Conservation (phyloP, 306 rosid genomes). For the Castanea crenata region DNA sequence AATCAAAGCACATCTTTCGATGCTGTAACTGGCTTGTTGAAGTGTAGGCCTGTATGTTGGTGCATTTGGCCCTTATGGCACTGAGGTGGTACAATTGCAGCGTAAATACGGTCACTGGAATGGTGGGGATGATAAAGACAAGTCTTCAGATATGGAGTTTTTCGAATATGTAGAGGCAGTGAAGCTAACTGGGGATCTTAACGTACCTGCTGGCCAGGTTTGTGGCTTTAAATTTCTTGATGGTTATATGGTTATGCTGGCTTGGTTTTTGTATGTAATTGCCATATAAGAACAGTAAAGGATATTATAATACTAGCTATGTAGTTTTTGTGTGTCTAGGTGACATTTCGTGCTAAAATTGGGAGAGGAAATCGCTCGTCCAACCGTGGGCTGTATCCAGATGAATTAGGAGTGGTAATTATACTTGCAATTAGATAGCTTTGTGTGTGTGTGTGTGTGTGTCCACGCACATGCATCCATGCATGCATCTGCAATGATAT, state of each 20-base stretch:
- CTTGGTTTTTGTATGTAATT: slow-evolving; percentile 10
- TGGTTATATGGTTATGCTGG: slow-evolving; percentile 9
- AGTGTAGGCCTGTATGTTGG: slow-evolving; percentile 87
- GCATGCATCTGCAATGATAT: slow-evolving; percentile 6
- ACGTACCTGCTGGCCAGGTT: slow-evolving; percentile 99
- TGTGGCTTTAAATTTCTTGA: slow-evolving; percentile 20
- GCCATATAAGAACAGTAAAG: background rate
- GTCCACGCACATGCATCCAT: background rate
- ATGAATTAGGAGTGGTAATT: slow-evolving; percentile 99
- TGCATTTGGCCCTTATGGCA: slow-evolving; percentile 93
- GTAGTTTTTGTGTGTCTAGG: slow-evolving; percentile 42
- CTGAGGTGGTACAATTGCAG: slow-evolving; percentile 84
- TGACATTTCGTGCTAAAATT: slow-evolving; percentile 96
- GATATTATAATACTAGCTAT: background rate
- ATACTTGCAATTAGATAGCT: slow-evolving; percentile 16
- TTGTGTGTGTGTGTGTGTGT: too few species aligned
- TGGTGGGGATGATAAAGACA: slow-evolving; percentile 40
- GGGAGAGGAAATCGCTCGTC: slow-evolving; percentile 62
- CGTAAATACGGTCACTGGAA: slow-evolving; percentile 95
- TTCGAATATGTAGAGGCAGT: slow-evolving; percentile 98
- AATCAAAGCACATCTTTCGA: slow-evolving; percentile 6
- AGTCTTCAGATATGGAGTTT: slow-evolving; percentile 69
- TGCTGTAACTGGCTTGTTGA: slow-evolving; percentile 28
- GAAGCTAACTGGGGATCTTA: slow-evolving; percentile 94
- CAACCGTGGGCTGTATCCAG: slow-evolving; percentile 92